A percentile compares a stretch with the other conserved stretches of the same genome.
Evolutionary conservation across 768 basidiomycete genomes (phyloP).

Genomic region (Lactarius quietus): DNA sequence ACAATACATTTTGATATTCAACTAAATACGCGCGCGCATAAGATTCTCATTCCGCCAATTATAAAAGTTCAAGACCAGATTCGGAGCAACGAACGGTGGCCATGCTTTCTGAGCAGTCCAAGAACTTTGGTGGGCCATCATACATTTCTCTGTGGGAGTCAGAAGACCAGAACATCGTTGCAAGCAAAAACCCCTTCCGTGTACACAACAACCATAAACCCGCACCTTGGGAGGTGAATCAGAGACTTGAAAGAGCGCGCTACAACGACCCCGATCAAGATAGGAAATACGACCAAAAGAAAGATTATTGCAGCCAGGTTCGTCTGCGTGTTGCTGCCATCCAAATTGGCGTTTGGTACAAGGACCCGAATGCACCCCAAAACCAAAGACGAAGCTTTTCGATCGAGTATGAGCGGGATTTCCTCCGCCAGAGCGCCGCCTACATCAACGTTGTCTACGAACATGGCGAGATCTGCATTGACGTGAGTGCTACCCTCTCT

Average conservation of each 20-base stretch:
- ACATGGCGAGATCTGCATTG: constrained; percentile 60
- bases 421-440: constrained; percentile 43
- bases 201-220: no score
- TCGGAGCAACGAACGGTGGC: neutral
- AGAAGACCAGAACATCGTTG: no score
- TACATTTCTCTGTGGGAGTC: neutral
- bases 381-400: constrained; percentile 52
- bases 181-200: no score
- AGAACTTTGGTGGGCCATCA: neutral
- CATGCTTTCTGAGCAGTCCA: neutral
- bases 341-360: no score
- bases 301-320: no score
- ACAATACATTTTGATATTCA: neutral
- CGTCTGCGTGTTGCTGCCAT: no score
- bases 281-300: no score
- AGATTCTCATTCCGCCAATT: neutral
- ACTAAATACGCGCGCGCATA: neutral
- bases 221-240: constrained; percentile 7
- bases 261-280: constrained; percentile 35
- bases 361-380: no score
- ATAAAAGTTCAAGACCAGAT: neutral
- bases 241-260: constrained; percentile 33
- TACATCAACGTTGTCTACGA: constrained; percentile 64
- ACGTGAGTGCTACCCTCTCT: constrained; percentile 39
- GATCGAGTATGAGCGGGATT: constrained; percentile 62